These are phyloP conservation scores for Eimeria sp. DNA, from an alignment of 169 alveolate species.

Conservation along the genomic window DNA sequence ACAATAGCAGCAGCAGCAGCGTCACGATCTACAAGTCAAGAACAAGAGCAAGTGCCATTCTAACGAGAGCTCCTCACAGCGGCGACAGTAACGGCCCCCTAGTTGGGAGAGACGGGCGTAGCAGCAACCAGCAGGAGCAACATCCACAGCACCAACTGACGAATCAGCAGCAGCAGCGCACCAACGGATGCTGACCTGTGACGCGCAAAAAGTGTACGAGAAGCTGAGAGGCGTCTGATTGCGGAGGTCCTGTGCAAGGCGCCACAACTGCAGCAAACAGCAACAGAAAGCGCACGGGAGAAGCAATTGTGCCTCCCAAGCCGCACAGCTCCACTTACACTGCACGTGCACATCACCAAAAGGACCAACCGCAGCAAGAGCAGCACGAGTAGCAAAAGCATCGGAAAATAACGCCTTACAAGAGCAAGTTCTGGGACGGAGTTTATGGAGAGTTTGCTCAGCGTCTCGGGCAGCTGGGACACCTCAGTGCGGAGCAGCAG, in stretches of 20 bases:
- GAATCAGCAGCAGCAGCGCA: conserved; percentile 34
- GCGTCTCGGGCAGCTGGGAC: conserved; percentile 84
- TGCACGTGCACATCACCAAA: too few species aligned
- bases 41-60: background rate
- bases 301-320: too few species aligned
- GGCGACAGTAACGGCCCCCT: too few species aligned
- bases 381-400: conserved; percentile 5
- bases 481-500: conserved; percentile 56
- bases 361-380: too few species aligned
- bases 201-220: conserved; percentile 44
- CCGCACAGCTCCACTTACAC: too few species aligned
- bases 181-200: conserved; percentile 30
- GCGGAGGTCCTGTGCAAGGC: conserved; percentile 70
- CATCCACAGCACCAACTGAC: too few species aligned
- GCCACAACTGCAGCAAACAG: conserved; percentile 65
- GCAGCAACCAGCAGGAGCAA: conserved; percentile 4
- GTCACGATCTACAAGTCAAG: background rate
- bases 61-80: background rate
- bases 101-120: background rate
- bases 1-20: too few species aligned
- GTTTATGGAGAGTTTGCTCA: conserved; percentile 68
- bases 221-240: conserved; percentile 73
- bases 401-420: background rate
- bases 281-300: too few species aligned
- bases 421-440: conserved; percentile 42